A percentile compares a stretch with the other conserved stretches of the same genome.
phyloP scores from a whole-genome alignment of 257 asterid genomes.

The Solanum sitiens region DNA sequence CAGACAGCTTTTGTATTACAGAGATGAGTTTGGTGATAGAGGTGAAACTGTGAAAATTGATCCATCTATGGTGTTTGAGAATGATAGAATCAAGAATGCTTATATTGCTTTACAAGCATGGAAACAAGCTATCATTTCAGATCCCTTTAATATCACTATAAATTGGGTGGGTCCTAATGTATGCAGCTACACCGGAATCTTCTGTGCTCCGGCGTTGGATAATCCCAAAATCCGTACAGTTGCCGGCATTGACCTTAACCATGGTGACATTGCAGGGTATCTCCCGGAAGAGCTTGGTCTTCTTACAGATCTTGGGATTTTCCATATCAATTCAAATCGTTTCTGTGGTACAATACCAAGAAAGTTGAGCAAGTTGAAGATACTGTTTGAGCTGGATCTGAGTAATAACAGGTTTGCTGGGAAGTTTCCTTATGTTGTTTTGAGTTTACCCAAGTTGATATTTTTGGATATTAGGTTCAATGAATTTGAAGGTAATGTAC shows the following conservation, averaged over 20 bases:
- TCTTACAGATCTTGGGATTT: slow-evolving; percentile 69
- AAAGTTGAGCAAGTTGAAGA: slow-evolving; percentile 41
- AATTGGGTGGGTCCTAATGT: slow-evolving; percentile 77
- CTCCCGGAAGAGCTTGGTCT: slow-evolving; percentile 79
- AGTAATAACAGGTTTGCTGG: slow-evolving; percentile 90
- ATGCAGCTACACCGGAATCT: slow-evolving; percentile 59
- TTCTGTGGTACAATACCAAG: slow-evolving; percentile 67
- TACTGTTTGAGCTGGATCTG: slow-evolving; percentile 64
- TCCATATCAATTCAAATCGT: slow-evolving; percentile 73
- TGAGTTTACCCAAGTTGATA: slow-evolving; percentile 45
- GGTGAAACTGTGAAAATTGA: slow-evolving; percentile 66
- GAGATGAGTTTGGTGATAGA: slow-evolving; percentile 68
- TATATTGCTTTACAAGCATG: slow-evolving; percentile 87
- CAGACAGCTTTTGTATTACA: slow-evolving; percentile 65
- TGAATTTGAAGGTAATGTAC: slow-evolving; percentile 83
- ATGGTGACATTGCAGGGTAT: slow-evolving; percentile 85
- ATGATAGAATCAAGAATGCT: slow-evolving; percentile 50
- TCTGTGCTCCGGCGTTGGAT: slow-evolving; percentile 66
- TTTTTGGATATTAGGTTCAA: slow-evolving; percentile 64
- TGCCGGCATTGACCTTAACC: slow-evolving; percentile 81
- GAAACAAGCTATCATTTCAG: slow-evolving; percentile 81
- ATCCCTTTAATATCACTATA: slow-evolving; percentile 49
- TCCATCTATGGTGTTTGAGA: slow-evolving; percentile 56
- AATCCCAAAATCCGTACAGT: slow-evolving; percentile 42
- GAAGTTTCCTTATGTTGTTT: slow-evolving; percentile 73